Base-by-base conservation (phyloP, 2,329 filamentous ascomycete species). In the Botrytis deweyae region DNA sequence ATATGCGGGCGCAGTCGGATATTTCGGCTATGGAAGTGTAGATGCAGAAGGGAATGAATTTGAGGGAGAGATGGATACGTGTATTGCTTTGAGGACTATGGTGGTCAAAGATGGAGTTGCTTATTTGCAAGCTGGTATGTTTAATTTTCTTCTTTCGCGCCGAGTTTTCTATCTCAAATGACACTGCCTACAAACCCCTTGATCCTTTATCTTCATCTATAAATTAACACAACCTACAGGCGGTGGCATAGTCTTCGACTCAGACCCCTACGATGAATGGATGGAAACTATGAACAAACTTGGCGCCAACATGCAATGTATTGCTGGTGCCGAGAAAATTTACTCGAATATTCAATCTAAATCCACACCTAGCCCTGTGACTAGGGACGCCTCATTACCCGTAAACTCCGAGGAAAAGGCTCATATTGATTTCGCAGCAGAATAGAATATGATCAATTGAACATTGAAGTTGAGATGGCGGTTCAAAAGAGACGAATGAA, bases 271-370 rank as follows among this genome's bases (percentile, higher is more conserved):
- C 79, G 93, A 98, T 77, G 96, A 98, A 83, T 98, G 95, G 87
- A 89, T 95, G 83, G 94, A 98, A 88, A 98, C 97, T 77, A 93
- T 96, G 85, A 98, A 99, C 86, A 99, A 99, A 87, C 86, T 97
- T 66, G 91, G 92, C 40, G 93, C 94, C 63, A 97, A 97, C 82
- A 94, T 97, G 86, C 89, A 92, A 78, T 96, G 93, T 83, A 95
- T 98, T 82, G 91, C 90, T 74, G 89, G 91, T 70, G 95, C 95
- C 2, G 95, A 98, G 84, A 87, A 91, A 81, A 86, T 76, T 8
- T 80, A 81, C 64, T 71, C 75, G 20, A 76, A 75, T 33, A 72
- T 76, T 16, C 73, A 79, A 61, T 70, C 49, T 25, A 76, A 73
- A 33, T 68, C 49, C 16, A n/a, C 33, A 38, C 42, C 52, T 33